phyloP scores from a whole-genome alignment of 192 early-diverging fungal genomes.

The Chytriomyces hyalinus region DNA sequence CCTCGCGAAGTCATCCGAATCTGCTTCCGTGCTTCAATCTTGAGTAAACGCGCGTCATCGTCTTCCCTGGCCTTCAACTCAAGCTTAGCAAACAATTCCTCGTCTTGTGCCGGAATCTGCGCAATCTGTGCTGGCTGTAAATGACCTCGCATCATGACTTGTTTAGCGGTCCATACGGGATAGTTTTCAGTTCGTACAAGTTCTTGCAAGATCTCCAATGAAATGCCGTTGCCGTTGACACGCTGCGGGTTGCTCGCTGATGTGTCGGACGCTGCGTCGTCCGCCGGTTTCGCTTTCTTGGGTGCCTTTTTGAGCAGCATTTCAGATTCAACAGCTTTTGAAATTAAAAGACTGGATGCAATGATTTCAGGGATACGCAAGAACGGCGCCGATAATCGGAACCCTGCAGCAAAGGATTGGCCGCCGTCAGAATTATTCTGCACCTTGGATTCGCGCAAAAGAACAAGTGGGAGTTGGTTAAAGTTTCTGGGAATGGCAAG shows the following conservation, averaged over 20 bases:
- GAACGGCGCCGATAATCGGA: conserved; percentile 27
- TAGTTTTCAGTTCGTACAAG: conserved; percentile 23
- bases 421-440: background rate
- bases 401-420: background rate
- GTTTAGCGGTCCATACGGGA: conserved; percentile 10
- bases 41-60: background rate
- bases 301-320: conserved; percentile 12
- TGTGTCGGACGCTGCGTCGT: background rate
- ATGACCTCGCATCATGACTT: conserved; percentile 28
- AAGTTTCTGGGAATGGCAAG: conserved; percentile 7
- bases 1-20: background rate
- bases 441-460: background rate
- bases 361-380: conserved; percentile 42
- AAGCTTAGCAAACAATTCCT: conserved; percentile 1
- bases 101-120: background rate
- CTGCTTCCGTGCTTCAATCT: conserved; percentile 7
- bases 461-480: conserved; percentile 8
- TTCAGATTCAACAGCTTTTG: conserved; percentile 24
- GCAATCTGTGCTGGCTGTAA: conserved; percentile 7
- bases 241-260: background rate
- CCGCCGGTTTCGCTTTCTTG: background rate
- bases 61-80: background rate
- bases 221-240: conserved; percentile 36
- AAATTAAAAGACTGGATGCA: conserved; percentile 32
- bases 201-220: conserved; percentile 23